phyloP scores from a whole-genome alignment of 1,284 basidiomycete species.

The Ceratobasidium sp. region DNA sequence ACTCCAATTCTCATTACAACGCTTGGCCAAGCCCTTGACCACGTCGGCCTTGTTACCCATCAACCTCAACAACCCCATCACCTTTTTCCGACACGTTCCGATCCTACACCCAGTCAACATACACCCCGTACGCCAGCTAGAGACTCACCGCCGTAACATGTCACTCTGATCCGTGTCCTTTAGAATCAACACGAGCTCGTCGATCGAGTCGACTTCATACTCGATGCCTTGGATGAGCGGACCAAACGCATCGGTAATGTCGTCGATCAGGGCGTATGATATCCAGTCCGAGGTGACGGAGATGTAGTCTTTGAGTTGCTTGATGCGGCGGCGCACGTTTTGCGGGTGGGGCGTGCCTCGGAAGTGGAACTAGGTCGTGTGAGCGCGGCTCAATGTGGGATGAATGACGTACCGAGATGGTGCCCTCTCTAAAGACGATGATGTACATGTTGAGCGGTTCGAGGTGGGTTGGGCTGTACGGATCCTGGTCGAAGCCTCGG shows the following conservation, averaged over 20 bases:
- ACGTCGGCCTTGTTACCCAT: slow-evolving; percentile 99
- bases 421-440: slow-evolving; percentile 98
- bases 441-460: slow-evolving; percentile 99
- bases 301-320: slow-evolving; percentile 98
- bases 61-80: slow-evolving; percentile 93
- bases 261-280: slow-evolving; percentile 98
- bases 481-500: slow-evolving; percentile 98
- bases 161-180: slow-evolving; percentile 85
- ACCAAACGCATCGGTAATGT: slow-evolving; percentile 99
- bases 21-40: slow-evolving; percentile 97
- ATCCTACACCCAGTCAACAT: slow-evolving; percentile 62
- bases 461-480: slow-evolving; percentile 95
- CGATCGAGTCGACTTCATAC: slow-evolving; percentile 99
- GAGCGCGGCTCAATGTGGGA: slow-evolving; percentile 10
- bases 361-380: slow-evolving; percentile 88
- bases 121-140: neutral
- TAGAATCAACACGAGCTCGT: slow-evolving; percentile 95
- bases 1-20: slow-evolving; percentile 99
- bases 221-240: slow-evolving; percentile 98
- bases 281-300: slow-evolving; percentile 99
- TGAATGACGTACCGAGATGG: slow-evolving; percentile 71
- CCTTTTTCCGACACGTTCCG: slow-evolving; percentile 98
- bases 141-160: slow-evolving; percentile 67
- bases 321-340: slow-evolving; percentile 96
- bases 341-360: slow-evolving; percentile 96